Conservation (phyloP, 2,329 filamentous ascomycete species). For the Orbilia oligospora region DNA sequence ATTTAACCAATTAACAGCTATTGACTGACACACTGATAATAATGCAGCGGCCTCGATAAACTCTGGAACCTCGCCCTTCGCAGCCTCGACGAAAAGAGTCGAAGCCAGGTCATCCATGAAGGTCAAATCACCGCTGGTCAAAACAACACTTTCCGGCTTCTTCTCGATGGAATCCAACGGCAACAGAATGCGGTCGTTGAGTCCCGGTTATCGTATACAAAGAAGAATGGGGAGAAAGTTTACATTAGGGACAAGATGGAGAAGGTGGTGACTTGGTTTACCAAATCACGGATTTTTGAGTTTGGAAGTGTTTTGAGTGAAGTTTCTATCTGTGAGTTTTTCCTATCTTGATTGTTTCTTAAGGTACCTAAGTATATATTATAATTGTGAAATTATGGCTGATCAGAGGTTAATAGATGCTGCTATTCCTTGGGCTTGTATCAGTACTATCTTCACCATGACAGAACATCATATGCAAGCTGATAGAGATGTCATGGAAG, state of each 20-base stretch:
- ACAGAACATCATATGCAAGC: conserved; percentile 50
- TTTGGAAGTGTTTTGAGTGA: conserved; percentile 38
- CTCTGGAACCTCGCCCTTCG: conserved; percentile 33
- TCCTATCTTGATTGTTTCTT: neutral
- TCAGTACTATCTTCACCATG: conserved; percentile 37
- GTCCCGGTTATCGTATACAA: conserved; percentile 31
- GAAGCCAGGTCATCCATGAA: conserved; percentile 29
- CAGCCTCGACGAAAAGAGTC: conserved; percentile 34
- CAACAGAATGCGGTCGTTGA: conserved; percentile 37
- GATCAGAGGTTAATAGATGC: conserved; percentile 12
- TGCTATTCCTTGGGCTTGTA: conserved; percentile 43
- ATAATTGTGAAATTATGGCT: no score
- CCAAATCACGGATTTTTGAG: conserved; percentile 40
- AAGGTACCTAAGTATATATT: no score
- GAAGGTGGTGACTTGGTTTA: conserved; percentile 52
- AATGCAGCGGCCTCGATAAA: conserved; percentile 31
- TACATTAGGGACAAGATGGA: conserved; percentile 47
- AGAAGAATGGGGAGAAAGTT: conserved; percentile 37
- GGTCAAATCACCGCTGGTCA: conserved; percentile 23
- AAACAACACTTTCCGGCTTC: conserved; percentile 51
- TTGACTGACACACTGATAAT: neutral
- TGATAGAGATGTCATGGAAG: conserved; percentile 46
- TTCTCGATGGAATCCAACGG: conserved; percentile 41
- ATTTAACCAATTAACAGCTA: neutral
- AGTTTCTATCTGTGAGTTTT: conserved; percentile 43